Conservation (phyloP, 306 rosid species). For the Prunus armeniaca region DNA sequence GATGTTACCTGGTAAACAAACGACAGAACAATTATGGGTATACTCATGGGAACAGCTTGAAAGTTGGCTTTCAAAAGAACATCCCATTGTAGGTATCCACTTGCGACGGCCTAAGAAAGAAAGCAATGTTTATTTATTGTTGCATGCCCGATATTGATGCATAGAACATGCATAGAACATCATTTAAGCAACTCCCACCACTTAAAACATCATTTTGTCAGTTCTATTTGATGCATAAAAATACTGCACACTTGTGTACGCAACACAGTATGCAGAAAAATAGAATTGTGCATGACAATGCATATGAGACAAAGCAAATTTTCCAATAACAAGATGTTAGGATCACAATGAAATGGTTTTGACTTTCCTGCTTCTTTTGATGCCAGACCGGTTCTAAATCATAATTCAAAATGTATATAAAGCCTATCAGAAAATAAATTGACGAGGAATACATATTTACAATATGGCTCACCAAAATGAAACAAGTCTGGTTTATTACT, state of each 20-base stretch:
- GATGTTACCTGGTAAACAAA: constrained; percentile 83
- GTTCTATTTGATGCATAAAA: too few species aligned
- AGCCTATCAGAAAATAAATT: too few species aligned
- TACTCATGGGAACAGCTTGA: constrained; percentile 79
- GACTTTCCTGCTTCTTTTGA: background rate
- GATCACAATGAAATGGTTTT: background rate
- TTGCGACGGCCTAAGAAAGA: constrained; percentile 60
- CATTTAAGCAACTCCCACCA: background rate
- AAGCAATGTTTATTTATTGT: constrained; percentile 1
- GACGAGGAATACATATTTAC: too few species aligned
- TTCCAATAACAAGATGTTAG: background rate
- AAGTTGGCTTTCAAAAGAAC: constrained; percentile 77
- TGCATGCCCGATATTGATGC: background rate
- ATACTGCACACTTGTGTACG: background rate
- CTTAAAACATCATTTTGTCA: background rate
- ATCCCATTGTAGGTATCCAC: constrained; percentile 71
- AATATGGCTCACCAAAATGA: too few species aligned
- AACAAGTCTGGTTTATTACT: too few species aligned
- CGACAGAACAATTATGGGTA: constrained; percentile 77
- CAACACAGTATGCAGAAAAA: background rate
- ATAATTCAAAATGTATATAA: background rate
- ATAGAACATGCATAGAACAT: too few species aligned
- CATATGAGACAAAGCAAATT: too few species aligned
- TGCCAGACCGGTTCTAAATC: background rate
- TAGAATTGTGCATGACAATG: background rate